Base-by-base conservation (phyloP, 1,284 basidiomycete genomes). In the Malassezia equina region DNA sequence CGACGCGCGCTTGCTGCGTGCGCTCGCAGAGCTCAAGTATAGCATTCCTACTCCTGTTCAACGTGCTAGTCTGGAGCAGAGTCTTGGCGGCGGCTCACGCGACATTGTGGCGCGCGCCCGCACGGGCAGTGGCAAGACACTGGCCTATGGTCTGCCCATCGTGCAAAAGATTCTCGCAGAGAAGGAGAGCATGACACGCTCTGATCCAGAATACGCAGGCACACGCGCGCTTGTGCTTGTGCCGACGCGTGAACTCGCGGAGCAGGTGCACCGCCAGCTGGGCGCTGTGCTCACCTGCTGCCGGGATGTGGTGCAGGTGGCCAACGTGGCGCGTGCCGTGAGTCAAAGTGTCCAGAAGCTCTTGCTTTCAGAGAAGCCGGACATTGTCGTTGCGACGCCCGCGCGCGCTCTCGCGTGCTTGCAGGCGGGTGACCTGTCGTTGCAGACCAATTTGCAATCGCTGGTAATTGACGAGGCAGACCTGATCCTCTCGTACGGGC, bases 391-490 rank as follows among this genome's bases (percentile, higher is more conserved):
- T 45, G 83, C 88, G 1, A 99, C 94, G 1, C 94, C 94, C 12
- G 85, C 90, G 1, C 83, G 88, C 58, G 83, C 85, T 5, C 78
- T 96, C 5, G 78, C 81, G 3, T 80, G 91, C 11, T 78, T 95
- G 1, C 86, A 89, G 71, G 81, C 86, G 24, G 88, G 87, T 77
- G 55, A 67, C 6, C 55, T 74, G 17, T 54, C 59, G 17, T 52
- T 74, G 24, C 58, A 59, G 78, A 23, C 79, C 78, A 44, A 51
- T 0, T 78, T 98, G 23, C 86, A 90, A 52, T 86, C 87, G 15
- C 82, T 99, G 13, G 88, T 94, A 19, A 90, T 99, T 58, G 94
- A 99, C 75, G 94, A 99, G 77, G 94, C 94, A 11, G 94, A 99
- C 75, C 82, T 99, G 25, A 88, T 99, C 52, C 80, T 99, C 8